Base-by-base conservation (phyloP, 2,329 filamentous ascomycete species). In the Ascochyta lentis region DNA sequence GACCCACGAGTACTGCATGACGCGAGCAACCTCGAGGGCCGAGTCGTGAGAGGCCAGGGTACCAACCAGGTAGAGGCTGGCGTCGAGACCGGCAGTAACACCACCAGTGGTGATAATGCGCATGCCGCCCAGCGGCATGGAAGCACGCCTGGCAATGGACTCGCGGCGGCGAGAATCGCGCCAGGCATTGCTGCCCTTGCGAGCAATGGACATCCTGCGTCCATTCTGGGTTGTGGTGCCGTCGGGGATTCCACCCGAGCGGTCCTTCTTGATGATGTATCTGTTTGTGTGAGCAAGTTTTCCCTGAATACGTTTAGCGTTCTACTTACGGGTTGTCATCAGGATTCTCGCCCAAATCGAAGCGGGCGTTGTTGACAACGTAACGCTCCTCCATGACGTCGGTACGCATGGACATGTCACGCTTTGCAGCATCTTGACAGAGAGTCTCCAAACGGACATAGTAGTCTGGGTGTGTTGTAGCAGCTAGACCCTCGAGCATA, bases 281-380 rank as follows among this genome's bases (percentile, higher is more conserved):
- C 78, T 92, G 86, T 58, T 91, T 86, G 23, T 45, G 54, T 57
- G n/a, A 57, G 48, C 15, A 33, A 4, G 9, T 12, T 0, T 29
- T 24, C 7, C 26, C 6, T 29, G 1, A 37, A 33, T 29, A 4
- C 2, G 13, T 1, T 4, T 26, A 40, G 15, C 6, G 3, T 31
- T 15, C 10, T 19, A 52, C 69, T 63, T 58, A 71, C 69, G 66
- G 71, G 77, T 91, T 94, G 76, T 92, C 88, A 60, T 93, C 89
- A 70, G 90, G 86, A 70, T 93, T 86, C 58, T 89, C 89, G 65
- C 83, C 84, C 39, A 95, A 81, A 67, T 95, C 91, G 75, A 94
- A 96, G 66, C 91, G 89, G 56, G 92, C 87, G 78, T 96, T 95
- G 83, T 96, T 96, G 75, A 96, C 91, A 19, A 96, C 91, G 73